Evolutionary conservation across 257 asterid genomes (phyloP).

Genomic region (Nicotiana tomentosiformis): DNA sequence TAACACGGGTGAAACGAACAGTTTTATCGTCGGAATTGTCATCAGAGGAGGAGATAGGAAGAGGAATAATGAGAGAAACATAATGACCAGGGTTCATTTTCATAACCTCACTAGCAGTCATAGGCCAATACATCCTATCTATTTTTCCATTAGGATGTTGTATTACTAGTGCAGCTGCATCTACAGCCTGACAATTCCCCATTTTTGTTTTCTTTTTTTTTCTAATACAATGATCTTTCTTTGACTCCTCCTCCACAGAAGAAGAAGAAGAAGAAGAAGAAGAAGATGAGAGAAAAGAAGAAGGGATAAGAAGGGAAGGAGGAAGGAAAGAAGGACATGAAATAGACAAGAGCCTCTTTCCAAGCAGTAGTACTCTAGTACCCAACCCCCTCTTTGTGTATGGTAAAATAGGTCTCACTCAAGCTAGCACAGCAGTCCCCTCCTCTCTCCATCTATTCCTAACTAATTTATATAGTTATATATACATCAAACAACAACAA

Average conservation of each 20-base stretch:
- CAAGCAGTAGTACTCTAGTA: not conserved
- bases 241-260: not conserved
- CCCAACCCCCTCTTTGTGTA: conserved; percentile 16
- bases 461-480: conserved; percentile 9
- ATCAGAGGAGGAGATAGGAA: conserved; percentile 17
- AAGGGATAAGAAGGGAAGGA: conserved; percentile 19
- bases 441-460: not conserved
- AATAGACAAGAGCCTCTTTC: conserved; percentile 35
- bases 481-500: not conserved
- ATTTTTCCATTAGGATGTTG: conserved; percentile 76
- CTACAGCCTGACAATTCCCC: conserved; percentile 94
- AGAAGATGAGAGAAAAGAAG: conserved; percentile 3
- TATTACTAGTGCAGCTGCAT: conserved; percentile 84
- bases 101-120: conserved; percentile 73
- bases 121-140: conserved; percentile 73
- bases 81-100: conserved; percentile 79
- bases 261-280: not conserved
- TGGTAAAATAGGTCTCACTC: conserved; percentile 32
- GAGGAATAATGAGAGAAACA: conserved; percentile 75
- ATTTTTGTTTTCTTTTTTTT: conserved; percentile 14
- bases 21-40: conserved; percentile 28
- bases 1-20: conserved; percentile 58
- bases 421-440: conserved; percentile 20
- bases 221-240: not conserved
- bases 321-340: conserved; percentile 18